These are phyloP conservation scores for Fusarium sp. DNA, from an alignment of 2,329 filamentous ascomycete genomes.

Conservation along the genomic window DNA sequence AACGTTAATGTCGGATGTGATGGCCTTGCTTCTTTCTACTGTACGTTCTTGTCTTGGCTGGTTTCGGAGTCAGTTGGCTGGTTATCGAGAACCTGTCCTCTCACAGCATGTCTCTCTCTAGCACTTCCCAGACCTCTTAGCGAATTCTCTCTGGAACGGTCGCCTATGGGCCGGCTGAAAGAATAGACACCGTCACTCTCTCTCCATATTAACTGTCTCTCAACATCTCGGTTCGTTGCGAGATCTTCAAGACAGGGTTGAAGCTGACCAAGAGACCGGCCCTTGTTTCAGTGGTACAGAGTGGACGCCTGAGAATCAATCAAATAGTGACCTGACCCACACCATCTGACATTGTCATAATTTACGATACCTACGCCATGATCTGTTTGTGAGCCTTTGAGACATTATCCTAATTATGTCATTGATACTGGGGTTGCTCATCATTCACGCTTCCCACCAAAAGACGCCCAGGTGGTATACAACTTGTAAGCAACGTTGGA, in stretches of 20 bases:
- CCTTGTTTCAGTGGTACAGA: slow-evolving; percentile 27
- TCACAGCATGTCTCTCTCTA: background rate
- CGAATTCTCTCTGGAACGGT: slow-evolving; percentile 20
- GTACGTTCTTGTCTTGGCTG: slow-evolving; percentile 17
- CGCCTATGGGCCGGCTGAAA: slow-evolving; percentile 33
- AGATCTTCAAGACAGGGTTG: slow-evolving; percentile 23
- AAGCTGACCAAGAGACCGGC: slow-evolving; percentile 10
- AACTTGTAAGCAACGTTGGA: background rate
- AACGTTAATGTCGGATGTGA: slow-evolving; percentile 20
- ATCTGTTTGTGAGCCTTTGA: background rate
- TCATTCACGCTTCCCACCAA: background rate
- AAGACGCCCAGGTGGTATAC: background rate
- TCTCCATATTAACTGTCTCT: background rate
- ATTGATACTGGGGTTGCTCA: slow-evolving; percentile 9
- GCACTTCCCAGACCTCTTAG: background rate
- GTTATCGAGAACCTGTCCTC: slow-evolving; percentile 10
- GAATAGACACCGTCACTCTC: slow-evolving; percentile 23
- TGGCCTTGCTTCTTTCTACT: slow-evolving; percentile 1
- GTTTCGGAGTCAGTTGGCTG: slow-evolving; percentile 32
- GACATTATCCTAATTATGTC: slow-evolving; percentile 15
- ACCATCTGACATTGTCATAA: slow-evolving; percentile 12
- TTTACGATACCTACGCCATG: slow-evolving; percentile 12
- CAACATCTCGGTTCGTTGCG: slow-evolving; percentile 35
- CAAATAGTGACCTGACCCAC: slow-evolving; percentile 29
- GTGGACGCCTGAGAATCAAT: slow-evolving; percentile 16